Evolutionary conservation across 805 yeast species (phyloP), one percentile per base, ranked within the genome.

Genomic region (Ogataea siamensis): DNA sequence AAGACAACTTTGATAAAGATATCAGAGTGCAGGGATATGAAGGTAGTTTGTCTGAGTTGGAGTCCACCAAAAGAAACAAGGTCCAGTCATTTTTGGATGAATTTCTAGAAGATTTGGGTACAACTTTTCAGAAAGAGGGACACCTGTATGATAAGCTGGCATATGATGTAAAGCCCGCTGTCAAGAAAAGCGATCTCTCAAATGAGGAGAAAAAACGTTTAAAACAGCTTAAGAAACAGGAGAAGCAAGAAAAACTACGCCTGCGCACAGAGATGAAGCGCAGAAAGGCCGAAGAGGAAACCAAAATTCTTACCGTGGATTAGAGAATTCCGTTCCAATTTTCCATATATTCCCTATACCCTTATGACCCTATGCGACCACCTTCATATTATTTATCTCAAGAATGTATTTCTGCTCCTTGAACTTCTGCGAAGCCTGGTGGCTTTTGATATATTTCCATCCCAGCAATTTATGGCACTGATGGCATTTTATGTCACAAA

Each of bases 351-450:
- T 25, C 32, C 35, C 31, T 25, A 31, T 25, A 17, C 34, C 25
- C 29, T 27, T 14, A 7, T 16, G 21, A n/a, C n/a, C 22, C 17
- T 19, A 38, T 11, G 41, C 37, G 21, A 46, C 50, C 18, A 41
- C 43, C 25, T 39, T 47, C 40, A 52, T 43, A 20, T 42, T 47
- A 35, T 53, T 50, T 5, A 59, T 23, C 43, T 78, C 84, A 43
- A 80, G 63, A 25, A 80, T 76, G 48, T 62, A 80, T 46, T 71
- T 69, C 7, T 83, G 82, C 50, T 76, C 84, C 54, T 81, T 81
- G 54, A 74, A 78, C 42, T 66, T 62, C 59, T 78, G 80, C 12
- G 63, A 55, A 14, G 50, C 49, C 19, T 62, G 57, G 21, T 66
- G 68, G 30, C 82, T 71, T 47, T 64, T 64, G 26, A 78, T 53